These are phyloP conservation scores for Syzygium aromaticum DNA, from an alignment of 345 rosid genomes.

Conservation along the genomic window DNA sequence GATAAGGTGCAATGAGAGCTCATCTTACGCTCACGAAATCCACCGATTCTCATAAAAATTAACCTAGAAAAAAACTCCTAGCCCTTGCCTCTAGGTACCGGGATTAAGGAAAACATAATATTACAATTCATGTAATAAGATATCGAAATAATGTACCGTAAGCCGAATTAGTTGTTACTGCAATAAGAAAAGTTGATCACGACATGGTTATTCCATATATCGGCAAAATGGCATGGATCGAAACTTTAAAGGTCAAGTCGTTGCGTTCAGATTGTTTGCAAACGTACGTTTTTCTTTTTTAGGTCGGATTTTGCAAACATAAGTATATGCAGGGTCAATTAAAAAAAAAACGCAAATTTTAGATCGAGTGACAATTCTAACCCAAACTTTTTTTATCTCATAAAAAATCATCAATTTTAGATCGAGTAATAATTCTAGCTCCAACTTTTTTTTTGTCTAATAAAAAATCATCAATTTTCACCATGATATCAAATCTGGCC, in stretches of 20 bases:
- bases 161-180: not conserved
- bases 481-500: no score
- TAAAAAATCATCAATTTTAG: no score
- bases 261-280: conserved; percentile 3
- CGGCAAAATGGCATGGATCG: conserved; percentile 8
- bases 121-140: not conserved
- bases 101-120: not conserved
- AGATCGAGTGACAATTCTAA: no score
- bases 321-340: no score
- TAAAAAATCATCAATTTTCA: no score
- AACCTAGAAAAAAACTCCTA: not conserved
- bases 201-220: conserved; percentile 12
- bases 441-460: no score
- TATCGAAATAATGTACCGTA: not conserved
- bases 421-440: no score
- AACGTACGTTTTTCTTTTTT: not conserved
- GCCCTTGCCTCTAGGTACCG: conserved; percentile 10
- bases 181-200: not conserved
- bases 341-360: no score
- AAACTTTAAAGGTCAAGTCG: conserved; percentile 10
- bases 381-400: no score
- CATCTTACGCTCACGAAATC: conserved; percentile 3
- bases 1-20: conserved; percentile 14
- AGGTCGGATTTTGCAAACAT: no score
- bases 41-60: not conserved